Base-by-base conservation (phyloP, 257 asterid species). In the Gardenia jasminoides region DNA sequence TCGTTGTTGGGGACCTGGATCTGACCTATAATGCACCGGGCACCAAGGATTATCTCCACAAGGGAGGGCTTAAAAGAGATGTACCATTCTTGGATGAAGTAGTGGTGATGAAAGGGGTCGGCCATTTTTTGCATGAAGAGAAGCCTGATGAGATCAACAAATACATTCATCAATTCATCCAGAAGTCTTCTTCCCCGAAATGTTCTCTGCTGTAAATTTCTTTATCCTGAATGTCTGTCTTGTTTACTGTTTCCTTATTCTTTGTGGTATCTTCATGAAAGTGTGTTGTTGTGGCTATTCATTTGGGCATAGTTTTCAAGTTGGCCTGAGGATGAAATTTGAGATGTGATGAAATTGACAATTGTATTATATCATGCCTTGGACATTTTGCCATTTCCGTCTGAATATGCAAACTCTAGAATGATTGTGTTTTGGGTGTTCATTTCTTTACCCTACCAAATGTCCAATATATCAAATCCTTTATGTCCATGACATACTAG, bases 1-100 rank as follows among this genome's bases (percentile, higher is more conserved):
- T 91, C 82, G 70, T 91, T 0, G 89, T 91, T 3, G 98, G 98
- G 4, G 96, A 93, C 26, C 74, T 88, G 3, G 97, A 91, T 84
- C 75, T 93, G 10, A 85, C 92, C 22, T 93, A 91, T 65, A 80
- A 87, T 69, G 82, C 89, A 4, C 92, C 96, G 3, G 94, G 93
- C 0, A 10, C 85, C 6, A 91, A 90, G 80, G 96, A 93, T 13
- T 93, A 85, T 72, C 80, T 93, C 76, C 87, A 90, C 78, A 91
- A 90, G 30, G 97, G 97, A 1, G 96, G 91, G 47, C 76, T 93
- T 67, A 90, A 90, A 84, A 88, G 79, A 78, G 87, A 83, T 52
- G 93, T 92, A 46, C 96, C 96, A 1, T 54, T 84, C 58, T 81
- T 90, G 77, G 87, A 91, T 75, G 94, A 93, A 61, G 85, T 87